Evolutionary conservation across 2,329 filamentous ascomycete species (phyloP).

Genomic region (Pseudogymnoascus sp.): DNA sequence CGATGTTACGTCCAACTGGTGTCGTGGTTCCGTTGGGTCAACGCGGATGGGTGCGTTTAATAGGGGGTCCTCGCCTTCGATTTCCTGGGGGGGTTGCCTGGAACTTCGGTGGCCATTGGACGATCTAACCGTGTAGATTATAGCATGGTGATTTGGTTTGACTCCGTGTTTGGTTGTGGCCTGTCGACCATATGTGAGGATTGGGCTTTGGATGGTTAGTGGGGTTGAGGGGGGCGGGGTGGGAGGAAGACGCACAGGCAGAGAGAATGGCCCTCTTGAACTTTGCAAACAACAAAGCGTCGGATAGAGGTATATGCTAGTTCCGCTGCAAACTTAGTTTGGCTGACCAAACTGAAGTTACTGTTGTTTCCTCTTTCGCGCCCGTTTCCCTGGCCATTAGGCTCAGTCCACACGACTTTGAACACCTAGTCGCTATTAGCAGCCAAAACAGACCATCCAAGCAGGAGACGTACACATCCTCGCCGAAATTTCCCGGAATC

Average conservation of each 20-base stretch:
- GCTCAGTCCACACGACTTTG: constrained; percentile 17
- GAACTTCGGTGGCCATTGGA: not conserved
- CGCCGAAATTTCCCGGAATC: not conserved
- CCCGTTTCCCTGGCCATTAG: not conserved
- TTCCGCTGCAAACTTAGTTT: not conserved
- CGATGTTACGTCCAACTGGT: constrained; percentile 15
- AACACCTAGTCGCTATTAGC: constrained; percentile 12
- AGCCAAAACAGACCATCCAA: not conserved
- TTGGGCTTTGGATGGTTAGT: constrained; percentile 13
- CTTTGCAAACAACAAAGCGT: constrained; percentile 12
- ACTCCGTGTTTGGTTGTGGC: constrained; percentile 18
- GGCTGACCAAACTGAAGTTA: not conserved
- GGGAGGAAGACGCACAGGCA: constrained; percentile 16
- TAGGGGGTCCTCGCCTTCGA: constrained; percentile 6
- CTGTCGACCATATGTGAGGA: constrained; percentile 16
- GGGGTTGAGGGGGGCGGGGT: not conserved
- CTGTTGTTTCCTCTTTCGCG: not conserved
- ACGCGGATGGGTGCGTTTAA: constrained; percentile 12
- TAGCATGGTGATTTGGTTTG: constrained; percentile 17
- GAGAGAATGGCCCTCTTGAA: constrained; percentile 7
- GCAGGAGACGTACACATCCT: not conserved
- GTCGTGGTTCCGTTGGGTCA: not conserved
- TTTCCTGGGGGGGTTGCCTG: not conserved
- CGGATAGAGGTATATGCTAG: constrained; percentile 10
- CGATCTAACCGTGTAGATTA: constrained; percentile 11